A percentile compares a stretch with the other conserved stretches of the same genome.
phyloP scores from a whole-genome alignment of 306 rosid genomes.

The Vigna trinervia region DNA sequence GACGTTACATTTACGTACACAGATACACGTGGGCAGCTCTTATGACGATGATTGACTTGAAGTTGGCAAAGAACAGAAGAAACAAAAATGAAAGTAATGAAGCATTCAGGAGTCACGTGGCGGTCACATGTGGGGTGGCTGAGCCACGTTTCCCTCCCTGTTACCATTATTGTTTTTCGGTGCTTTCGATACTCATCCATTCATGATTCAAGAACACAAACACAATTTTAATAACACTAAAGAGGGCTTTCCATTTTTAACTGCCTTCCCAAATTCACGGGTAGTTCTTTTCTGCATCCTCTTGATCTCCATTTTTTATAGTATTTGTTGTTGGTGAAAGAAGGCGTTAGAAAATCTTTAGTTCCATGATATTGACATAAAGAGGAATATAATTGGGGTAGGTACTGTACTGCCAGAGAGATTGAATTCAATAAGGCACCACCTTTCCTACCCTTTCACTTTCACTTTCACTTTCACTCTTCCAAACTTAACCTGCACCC shows the following conservation, averaged over 20 bases:
- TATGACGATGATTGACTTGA: too few relatives aligned
- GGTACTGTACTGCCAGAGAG: conserved; percentile 9
- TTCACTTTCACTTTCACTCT: conserved; percentile 25
- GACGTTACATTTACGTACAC: too few relatives aligned
- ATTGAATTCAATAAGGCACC: too few relatives aligned
- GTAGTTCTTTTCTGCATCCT: too few relatives aligned
- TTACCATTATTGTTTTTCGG: neutral
- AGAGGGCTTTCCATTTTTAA: conserved; percentile 37
- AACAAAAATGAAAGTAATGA: too few relatives aligned
- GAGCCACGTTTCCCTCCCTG: too few relatives aligned
- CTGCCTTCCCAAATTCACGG: conserved; percentile 28
- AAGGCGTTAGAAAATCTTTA: neutral
- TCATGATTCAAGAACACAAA: conserved; percentile 22
- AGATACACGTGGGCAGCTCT: too few relatives aligned
- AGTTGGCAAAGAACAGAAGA: too few relatives aligned
- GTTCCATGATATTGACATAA: neutral
- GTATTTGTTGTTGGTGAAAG: too few relatives aligned
- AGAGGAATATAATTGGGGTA: conserved; percentile 33
- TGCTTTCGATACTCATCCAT: neutral
- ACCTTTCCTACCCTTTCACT: too few relatives aligned
- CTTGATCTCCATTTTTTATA: too few relatives aligned
- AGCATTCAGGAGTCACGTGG: conserved; percentile 50
- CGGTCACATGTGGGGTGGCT: neutral
- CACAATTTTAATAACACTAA: neutral
- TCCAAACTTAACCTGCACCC: neutral